A percentile compares a stretch with the other conserved stretches of the same genome.
phyloP scores from a whole-genome alignment of 1,284 basidiomycete genomes.

The Marasmius sp. region DNA sequence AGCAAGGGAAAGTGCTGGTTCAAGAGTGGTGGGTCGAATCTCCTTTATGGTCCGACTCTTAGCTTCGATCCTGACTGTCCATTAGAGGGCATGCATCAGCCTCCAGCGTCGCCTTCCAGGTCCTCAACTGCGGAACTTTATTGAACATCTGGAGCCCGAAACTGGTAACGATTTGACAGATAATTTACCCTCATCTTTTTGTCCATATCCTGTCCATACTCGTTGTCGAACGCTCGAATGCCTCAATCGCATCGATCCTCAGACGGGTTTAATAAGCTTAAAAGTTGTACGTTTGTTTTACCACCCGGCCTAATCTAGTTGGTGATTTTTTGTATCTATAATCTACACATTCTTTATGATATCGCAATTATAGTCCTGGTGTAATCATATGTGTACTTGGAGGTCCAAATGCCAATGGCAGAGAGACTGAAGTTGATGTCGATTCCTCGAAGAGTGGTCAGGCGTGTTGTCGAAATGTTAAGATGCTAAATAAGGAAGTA shows the following conservation, averaged over 20 bases:
- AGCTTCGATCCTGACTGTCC: neutral
- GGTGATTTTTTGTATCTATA: too few relatives aligned
- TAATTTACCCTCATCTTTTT: neutral
- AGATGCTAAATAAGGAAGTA: neutral
- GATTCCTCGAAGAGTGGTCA: neutral
- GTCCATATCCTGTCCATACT: too few relatives aligned
- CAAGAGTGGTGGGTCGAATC: constrained; percentile 58
- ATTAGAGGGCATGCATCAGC: constrained; percentile 36
- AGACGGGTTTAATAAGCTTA: too few relatives aligned
- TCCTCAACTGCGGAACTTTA: neutral
- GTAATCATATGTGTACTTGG: too few relatives aligned
- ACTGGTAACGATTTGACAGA: neutral
- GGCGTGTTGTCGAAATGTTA: neutral
- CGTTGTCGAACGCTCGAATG: too few relatives aligned
- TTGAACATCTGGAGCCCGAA: neutral
- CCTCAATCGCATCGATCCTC: too few relatives aligned
- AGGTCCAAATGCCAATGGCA: too few relatives aligned
- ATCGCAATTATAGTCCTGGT: too few relatives aligned
- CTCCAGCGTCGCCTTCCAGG: neutral
- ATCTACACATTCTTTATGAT: too few relatives aligned
- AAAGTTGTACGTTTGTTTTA: too few relatives aligned
- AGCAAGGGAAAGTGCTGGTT: constrained; percentile 81
- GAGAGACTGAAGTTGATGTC: too few relatives aligned
- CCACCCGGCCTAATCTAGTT: too few relatives aligned
- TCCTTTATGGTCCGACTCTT: neutral